Evolutionary conservation across 495 filamentous ascomycete species (phyloP).

Genomic region (Lasiosphaeria miniovina): DNA sequence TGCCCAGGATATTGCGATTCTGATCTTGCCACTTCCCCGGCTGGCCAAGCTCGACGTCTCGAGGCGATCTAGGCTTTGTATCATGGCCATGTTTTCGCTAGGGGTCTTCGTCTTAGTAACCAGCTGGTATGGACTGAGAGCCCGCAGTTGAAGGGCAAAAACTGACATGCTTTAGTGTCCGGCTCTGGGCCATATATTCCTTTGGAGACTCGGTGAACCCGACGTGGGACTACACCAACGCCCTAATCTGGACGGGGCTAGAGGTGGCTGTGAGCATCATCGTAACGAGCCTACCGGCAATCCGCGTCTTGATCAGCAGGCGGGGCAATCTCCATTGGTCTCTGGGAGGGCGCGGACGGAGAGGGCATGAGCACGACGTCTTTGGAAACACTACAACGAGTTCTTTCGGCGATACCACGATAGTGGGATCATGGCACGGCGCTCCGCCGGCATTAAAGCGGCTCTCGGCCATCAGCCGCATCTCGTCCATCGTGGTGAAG

Average conservation of each 20-base stretch:
- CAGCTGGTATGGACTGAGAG: constrained; percentile 20
- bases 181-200: constrained; percentile 32
- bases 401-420: constrained; percentile 18
- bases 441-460: constrained; percentile 17
- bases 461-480: constrained; percentile 15
- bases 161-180: constrained; percentile 12
- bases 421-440: constrained; percentile 11
- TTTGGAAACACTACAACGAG: constrained; percentile 10
- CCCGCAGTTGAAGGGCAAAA: background rate
- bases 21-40: constrained; percentile 39
- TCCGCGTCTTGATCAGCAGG: constrained; percentile 32
- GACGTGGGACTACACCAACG: constrained; percentile 41
- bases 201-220: constrained; percentile 37
- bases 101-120: constrained; percentile 42
- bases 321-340: constrained; percentile 27
- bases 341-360: constrained; percentile 3
- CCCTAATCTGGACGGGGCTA: constrained; percentile 37
- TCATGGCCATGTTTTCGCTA: constrained; percentile 45
- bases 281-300: constrained; percentile 36
- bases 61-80: constrained; percentile 33
- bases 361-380: background rate
- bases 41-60: constrained; percentile 33
- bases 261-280: constrained; percentile 40
- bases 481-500: constrained; percentile 14
- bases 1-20: constrained; percentile 39